Percentiles rank a stretch among this genome's conserved stretches.
Evolutionary conservation across 495 filamentous ascomycete species (phyloP).

Genomic region (Aspergillus funiculosus): DNA sequence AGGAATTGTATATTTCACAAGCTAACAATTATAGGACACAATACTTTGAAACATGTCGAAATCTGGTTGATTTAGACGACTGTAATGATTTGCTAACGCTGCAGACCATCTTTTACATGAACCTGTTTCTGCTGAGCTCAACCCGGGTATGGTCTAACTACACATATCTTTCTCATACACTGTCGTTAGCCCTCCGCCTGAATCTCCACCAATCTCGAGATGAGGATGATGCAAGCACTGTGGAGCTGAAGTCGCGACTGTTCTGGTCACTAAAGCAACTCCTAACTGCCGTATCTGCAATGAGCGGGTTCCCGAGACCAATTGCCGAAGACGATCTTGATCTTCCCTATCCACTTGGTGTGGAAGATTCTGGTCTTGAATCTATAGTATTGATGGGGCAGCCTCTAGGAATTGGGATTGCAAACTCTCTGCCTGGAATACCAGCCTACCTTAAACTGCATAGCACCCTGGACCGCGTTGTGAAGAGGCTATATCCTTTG

Average conservation of each 20-base stretch:
- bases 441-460: constrained; percentile 11
- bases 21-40: constrained; percentile 5
- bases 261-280: constrained; percentile 13
- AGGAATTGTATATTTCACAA: no score
- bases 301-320: constrained; percentile 4
- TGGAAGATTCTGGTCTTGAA: neutral
- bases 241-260: constrained; percentile 4
- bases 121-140: constrained; percentile 8
- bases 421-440: no score
- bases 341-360: neutral
- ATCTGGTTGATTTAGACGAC: constrained; percentile 5
- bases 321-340: constrained; percentile 5
- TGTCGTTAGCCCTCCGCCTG: constrained; percentile 13
- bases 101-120: constrained; percentile 16
- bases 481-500: constrained; percentile 7
- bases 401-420: no score
- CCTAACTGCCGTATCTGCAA: constrained; percentile 2
- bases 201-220: constrained; percentile 1
- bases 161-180: constrained; percentile 8
- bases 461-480: constrained; percentile 5
- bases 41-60: constrained; percentile 10
- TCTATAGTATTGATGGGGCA: no score
- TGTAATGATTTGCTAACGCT: constrained; percentile 9
- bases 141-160: constrained; percentile 3
- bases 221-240: neutral